A percentile compares a stretch with the other conserved stretches of the same genome.
Evolutionary conservation across 2,329 filamentous ascomycete species (phyloP).

Genomic region (Xylaria multiplex): DNA sequence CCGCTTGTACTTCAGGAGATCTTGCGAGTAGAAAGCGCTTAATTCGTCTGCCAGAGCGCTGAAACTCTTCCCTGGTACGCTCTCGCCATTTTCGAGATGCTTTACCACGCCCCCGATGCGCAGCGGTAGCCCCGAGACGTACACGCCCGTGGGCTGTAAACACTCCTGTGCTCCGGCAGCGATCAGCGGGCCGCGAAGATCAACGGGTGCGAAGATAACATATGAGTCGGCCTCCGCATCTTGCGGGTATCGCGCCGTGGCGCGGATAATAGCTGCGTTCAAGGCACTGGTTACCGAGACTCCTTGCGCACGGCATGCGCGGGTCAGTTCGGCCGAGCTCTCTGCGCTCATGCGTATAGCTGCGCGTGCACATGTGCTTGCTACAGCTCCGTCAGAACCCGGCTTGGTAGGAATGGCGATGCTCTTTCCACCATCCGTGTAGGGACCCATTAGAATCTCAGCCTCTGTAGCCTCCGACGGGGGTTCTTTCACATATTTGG

Average conservation of each 20-base stretch:
- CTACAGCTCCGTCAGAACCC: constrained; percentile 19
- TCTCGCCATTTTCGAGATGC: neutral
- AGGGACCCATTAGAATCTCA: constrained; percentile 34
- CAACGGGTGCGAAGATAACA: constrained; percentile 37
- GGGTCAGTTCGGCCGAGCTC: constrained; percentile 25
- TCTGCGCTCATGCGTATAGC: constrained; percentile 20
- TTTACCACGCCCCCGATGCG: constrained; percentile 31
- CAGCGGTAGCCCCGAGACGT: constrained; percentile 39
- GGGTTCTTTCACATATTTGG: constrained; percentile 1
- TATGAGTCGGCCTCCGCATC: constrained; percentile 37
- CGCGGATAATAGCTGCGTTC: constrained; percentile 41
- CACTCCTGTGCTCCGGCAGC: neutral
- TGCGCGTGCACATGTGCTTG: constrained; percentile 21
- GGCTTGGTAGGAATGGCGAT: constrained; percentile 40
- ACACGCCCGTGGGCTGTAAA: constrained; percentile 29
- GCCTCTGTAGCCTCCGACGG: constrained; percentile 25
- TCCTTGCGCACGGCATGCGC: constrained; percentile 25
- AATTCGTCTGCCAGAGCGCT: constrained; percentile 34
- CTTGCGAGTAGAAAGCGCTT: constrained; percentile 33
- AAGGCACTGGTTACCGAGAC: constrained; percentile 39
- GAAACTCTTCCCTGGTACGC: constrained; percentile 31
- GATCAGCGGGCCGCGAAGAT: constrained; percentile 35
- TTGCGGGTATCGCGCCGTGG: constrained; percentile 38
- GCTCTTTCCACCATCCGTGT: constrained; percentile 37
- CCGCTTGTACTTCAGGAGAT: constrained; percentile 42